These are phyloP conservation scores for Scutellaria baicalensis DNA, from an alignment of 257 asterid species.

Conservation along the genomic window DNA sequence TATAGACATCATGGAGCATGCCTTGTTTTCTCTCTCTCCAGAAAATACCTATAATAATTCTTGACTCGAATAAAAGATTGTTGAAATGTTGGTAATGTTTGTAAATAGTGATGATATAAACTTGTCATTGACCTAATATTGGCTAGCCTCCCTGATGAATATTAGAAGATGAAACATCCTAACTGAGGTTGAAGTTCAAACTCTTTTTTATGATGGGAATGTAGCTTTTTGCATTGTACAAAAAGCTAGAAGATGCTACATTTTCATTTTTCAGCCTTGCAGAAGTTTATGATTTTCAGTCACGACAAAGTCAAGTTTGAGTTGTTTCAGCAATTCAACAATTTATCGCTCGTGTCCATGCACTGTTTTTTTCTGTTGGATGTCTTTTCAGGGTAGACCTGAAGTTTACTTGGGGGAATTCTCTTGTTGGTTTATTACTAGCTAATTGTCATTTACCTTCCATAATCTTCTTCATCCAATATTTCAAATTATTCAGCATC, in stretches of 20 bases:
- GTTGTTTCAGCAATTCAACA: background rate
- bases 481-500: background rate
- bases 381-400: background rate
- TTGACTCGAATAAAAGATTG: background rate
- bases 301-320: background rate
- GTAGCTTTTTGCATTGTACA: background rate
- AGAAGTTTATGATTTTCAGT: background rate
- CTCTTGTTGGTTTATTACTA: background rate
- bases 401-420: background rate
- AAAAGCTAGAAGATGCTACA: background rate
- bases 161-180: background rate
- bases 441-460: background rate
- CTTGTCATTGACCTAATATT: background rate
- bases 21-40: background rate
- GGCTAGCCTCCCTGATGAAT: background rate
- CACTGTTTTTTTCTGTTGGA: background rate
- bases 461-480: background rate
- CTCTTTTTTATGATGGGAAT: background rate
- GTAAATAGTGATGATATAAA: background rate
- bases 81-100: background rate
- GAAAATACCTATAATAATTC: background rate
- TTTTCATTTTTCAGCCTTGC: background rate
- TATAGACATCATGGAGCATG: background rate
- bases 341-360: background rate
- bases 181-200: background rate